Evolutionary conservation across 805 yeast species (phyloP).

Genomic region (Saccharomycopsis selenospora): DNA sequence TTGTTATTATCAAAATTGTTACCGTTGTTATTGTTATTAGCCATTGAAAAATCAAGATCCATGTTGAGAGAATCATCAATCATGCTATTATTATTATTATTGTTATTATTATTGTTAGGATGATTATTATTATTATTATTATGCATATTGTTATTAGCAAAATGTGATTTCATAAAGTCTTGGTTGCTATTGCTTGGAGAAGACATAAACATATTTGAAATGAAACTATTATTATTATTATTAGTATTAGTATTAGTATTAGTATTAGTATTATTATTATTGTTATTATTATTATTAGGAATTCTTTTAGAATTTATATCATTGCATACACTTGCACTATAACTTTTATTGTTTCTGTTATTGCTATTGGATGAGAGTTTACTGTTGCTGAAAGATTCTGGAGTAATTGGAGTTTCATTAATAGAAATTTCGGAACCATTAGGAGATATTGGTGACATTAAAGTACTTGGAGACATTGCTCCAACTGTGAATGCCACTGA

Average conservation of each 20-base stretch:
- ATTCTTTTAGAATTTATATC: conserved; percentile 5
- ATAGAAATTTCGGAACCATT: conserved; percentile 7
- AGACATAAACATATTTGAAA: not conserved
- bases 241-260: conserved; percentile 1
- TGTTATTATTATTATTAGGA: not conserved
- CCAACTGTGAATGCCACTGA: not conserved
- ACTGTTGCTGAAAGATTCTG: not conserved
- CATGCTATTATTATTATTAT: not conserved
- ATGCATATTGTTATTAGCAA: not conserved
- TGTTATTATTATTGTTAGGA: not conserved
- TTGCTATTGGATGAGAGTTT: conserved; percentile 2
- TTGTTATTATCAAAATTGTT: not conserved
- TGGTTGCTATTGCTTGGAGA: not conserved
- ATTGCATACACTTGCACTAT: not conserved
- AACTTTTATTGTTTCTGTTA: not conserved
- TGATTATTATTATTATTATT: not conserved
- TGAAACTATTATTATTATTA: conserved; percentile 1
- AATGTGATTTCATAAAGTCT: conserved; percentile 2
- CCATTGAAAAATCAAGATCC: no score
- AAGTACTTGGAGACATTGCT: not conserved
- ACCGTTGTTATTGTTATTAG: not conserved
- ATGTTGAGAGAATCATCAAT: no score
- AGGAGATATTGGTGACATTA: conserved; percentile 14
- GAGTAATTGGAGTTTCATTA: not conserved
- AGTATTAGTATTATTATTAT: conserved; percentile 2